Evolutionary conservation across 345 rosid genomes (phyloP).

Genomic region (Dimocarpus longan): DNA sequence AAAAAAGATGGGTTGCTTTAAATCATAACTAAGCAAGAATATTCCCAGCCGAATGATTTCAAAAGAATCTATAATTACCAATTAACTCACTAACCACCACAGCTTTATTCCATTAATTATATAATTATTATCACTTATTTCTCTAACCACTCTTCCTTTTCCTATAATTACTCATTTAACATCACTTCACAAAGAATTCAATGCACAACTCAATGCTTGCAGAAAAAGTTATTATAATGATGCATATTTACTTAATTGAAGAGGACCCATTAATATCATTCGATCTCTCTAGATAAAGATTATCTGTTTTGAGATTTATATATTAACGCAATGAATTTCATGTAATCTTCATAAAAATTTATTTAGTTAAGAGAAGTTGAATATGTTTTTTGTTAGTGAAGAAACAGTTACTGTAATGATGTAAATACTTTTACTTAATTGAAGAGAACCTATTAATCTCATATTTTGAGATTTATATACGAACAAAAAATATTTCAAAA

Average conservation of each 20-base stretch:
- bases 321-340: too few species aligned
- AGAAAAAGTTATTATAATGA: neutral
- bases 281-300: too few species aligned
- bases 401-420: too few species aligned
- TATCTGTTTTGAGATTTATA: too few species aligned
- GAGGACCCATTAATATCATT: neutral
- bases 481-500: too few species aligned
- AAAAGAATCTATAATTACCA: conserved; percentile 13
- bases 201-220: neutral
- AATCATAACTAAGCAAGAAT: conserved; percentile 18
- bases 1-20: neutral
- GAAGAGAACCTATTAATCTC: too few species aligned
- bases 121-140: conserved; percentile 14
- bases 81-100: conserved; percentile 13
- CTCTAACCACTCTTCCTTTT: conserved; percentile 23
- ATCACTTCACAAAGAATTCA: neutral
- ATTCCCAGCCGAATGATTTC: conserved; percentile 8
- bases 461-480: too few species aligned
- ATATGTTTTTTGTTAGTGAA: too few species aligned
- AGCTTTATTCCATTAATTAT: conserved; percentile 19
- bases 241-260: neutral
- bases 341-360: too few species aligned
- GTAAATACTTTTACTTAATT: too few species aligned
- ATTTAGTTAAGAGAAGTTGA: too few species aligned
- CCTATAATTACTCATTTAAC: neutral